Conservation (phyloP, 306 rosid species). For the Sesbania bispinosa region DNA sequence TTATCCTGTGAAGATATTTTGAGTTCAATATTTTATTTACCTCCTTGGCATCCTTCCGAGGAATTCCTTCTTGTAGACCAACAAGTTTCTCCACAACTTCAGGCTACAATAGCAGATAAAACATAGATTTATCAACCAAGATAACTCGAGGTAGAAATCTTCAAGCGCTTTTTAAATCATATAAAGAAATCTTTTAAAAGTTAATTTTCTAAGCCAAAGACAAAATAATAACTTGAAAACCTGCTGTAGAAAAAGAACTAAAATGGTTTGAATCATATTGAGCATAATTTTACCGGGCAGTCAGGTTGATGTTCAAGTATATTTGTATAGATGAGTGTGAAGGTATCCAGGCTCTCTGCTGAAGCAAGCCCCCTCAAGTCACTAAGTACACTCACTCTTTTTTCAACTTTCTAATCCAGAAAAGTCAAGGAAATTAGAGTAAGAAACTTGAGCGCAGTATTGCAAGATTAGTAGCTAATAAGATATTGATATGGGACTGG, state of each 20-base stretch:
- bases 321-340: conserved; percentile 86
- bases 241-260: too few species aligned
- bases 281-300: conserved; percentile 77
- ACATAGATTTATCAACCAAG: conserved; percentile 7
- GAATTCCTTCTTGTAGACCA: conserved; percentile 91
- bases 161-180: background rate
- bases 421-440: conserved; percentile 23
- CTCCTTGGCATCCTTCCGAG: conserved; percentile 98
- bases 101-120: conserved; percentile 51
- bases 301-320: conserved; percentile 98
- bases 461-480: background rate
- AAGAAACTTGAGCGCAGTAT: conserved; percentile 11
- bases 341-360: conserved; percentile 89
- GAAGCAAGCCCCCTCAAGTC: conserved; percentile 97
- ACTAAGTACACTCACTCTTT: conserved; percentile 65
- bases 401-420: conserved; percentile 81
- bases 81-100: conserved; percentile 98
- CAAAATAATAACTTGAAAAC: conserved; percentile 1
- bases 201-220: background rate
- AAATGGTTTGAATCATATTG: conserved; percentile 4
- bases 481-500: background rate
- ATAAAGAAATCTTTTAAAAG: background rate
- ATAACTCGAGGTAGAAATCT: background rate
- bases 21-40: conserved; percentile 40
- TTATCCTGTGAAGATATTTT: background rate